Base-by-base conservation (phyloP, 441 rosid genomes). In the Breynia disticha region DNA sequence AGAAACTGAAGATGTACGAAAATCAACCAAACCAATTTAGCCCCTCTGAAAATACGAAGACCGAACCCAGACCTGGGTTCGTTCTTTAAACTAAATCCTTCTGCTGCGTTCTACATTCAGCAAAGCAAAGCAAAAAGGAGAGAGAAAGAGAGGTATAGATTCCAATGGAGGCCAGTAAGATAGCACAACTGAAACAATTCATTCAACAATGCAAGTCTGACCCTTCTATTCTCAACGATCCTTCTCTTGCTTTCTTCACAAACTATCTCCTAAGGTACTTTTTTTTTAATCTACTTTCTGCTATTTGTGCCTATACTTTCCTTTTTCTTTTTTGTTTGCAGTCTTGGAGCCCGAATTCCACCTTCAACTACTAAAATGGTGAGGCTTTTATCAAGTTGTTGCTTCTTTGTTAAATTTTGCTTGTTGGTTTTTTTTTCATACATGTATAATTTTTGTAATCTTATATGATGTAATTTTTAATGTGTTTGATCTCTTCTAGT, bases 161-260 rank as follows among this genome's bases (percentile, higher is more conserved):
- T n/a, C 45, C 14, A 12, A 89, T 87, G 96, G 95, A 83, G 49
- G 56, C 87, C 3, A 50, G 59, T 52, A 78, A 78, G 67, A 55
- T 78, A 43, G 61, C 61, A 32, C 79, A 81, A 47, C 69, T 83
- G 49, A 78, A 79, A 71, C 61, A 68, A 19, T 76, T 84, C 70
- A 64, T 86, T 41, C 72, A 82, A 44, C 76, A 54, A 68, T 87
- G 96, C 82, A 76, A 77, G 74, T 76, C 91, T 32, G 54, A 81
- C 57, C 96, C 97, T 55, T 76, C 93, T 16, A 43, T 82, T 39
- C 90, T 90, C 70, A 47, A 62, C 18, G 76, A 85, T 7, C 87
- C 98, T 17, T 66, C 93, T 2, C 81, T 87, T 60, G 69, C 88
- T 56, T 90, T 85, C 79, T 87, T 90, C 84, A 81, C 82, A 28